phyloP scores from a whole-genome alignment of 495 filamentous ascomycete species.

The Xylaria castorea region DNA sequence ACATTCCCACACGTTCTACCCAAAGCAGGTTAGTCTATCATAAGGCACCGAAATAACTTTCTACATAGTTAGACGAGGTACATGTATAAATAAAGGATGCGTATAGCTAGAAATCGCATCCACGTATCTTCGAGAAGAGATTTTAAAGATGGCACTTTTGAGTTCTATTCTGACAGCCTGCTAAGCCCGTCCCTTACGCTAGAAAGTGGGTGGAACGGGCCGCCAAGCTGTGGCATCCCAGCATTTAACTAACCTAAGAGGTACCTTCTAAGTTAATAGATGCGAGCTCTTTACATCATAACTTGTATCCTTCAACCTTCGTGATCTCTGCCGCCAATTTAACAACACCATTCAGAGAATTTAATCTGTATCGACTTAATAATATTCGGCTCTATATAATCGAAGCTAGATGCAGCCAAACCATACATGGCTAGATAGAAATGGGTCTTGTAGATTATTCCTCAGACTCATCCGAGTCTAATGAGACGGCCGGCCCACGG shows the following conservation, averaged over 20 bases:
- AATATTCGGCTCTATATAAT: neutral
- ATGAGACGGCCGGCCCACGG: conserved; percentile 15
- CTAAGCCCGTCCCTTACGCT: neutral
- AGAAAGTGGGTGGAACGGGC: conserved; percentile 1
- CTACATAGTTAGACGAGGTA: no score
- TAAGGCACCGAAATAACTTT: no score
- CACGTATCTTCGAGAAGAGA: neutral
- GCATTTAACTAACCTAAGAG: neutral
- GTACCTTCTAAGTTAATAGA: neutral
- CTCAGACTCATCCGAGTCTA: conserved; percentile 57
- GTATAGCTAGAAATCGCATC: neutral
- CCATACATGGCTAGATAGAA: neutral
- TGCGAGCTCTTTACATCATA: neutral
- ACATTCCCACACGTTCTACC: no score
- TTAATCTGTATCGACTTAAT: neutral
- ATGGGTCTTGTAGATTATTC: conserved; percentile 79
- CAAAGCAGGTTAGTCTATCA: no score
- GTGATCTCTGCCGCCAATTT: neutral
- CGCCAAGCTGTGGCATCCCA: neutral
- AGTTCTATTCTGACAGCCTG: neutral
- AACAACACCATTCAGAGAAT: neutral
- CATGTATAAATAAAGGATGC: neutral
- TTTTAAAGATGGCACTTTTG: no score
- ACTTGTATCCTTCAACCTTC: neutral
- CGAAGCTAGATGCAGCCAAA: no score